Evolutionary conservation across 345 rosid species (phyloP).

Genomic region (Aethionema arabicum): DNA sequence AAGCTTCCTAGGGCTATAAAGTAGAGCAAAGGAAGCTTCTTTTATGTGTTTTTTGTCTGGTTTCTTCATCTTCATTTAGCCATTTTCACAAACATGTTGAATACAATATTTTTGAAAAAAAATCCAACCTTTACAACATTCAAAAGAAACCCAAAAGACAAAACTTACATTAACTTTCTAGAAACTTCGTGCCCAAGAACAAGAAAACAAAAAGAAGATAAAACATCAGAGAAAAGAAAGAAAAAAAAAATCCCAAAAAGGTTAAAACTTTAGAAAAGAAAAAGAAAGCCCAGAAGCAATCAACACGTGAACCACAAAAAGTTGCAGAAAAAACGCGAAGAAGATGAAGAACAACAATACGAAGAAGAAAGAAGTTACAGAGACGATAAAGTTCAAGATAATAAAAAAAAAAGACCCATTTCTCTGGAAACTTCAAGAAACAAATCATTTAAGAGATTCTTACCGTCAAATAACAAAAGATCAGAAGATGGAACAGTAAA

Average conservation of each 20-base stretch:
- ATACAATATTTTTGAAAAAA: neutral
- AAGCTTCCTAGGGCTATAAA: neutral
- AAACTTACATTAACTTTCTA: constrained; percentile 7
- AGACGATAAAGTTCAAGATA: constrained; percentile 1
- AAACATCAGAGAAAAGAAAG: neutral
- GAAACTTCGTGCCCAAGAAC: constrained; percentile 17
- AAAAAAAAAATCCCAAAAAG: neutral
- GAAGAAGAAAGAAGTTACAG: constrained; percentile 24
- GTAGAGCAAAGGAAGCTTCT: constrained; percentile 1
- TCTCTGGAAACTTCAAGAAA: constrained; percentile 32
- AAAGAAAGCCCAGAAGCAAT: constrained; percentile 21
- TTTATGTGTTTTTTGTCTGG: neutral
- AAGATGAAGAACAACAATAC: constrained; percentile 14
- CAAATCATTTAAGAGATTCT: constrained; percentile 5
- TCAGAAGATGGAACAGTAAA: constrained; percentile 23
- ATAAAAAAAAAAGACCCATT: neutral
- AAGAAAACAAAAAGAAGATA: constrained; percentile 6
- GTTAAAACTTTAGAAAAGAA: constrained; percentile 4
- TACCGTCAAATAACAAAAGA: constrained; percentile 8
- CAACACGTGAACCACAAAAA: constrained; percentile 39
- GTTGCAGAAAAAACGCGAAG: constrained; percentile 32
- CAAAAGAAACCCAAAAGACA: neutral
- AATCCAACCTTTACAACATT: neutral
- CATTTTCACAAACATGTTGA: constrained; percentile 1
- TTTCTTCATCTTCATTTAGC: constrained; percentile 8